Evolutionary conservation across 345 rosid species (phyloP).

Genomic region (Triadica sebifera): DNA sequence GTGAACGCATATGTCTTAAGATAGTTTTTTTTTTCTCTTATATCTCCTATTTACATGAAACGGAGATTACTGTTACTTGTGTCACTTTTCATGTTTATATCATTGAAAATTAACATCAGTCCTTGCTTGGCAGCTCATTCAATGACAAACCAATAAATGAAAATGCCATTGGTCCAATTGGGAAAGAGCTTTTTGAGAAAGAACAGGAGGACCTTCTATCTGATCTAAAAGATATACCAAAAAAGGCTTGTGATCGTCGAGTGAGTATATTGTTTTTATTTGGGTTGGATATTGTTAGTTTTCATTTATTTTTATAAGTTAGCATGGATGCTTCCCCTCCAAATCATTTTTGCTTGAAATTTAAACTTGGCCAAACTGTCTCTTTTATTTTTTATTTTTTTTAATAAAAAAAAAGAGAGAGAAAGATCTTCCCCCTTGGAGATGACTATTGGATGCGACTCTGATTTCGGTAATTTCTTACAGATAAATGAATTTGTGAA

Average conservation of each 20-base stretch:
- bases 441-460: neutral
- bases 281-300: neutral
- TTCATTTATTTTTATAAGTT: neutral
- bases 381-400: neutral
- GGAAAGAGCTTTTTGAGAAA: conserved; percentile 86
- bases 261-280: conserved; percentile 49
- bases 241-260: conserved; percentile 97
- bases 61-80: neutral
- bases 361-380: neutral
- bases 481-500: conserved; percentile 97
- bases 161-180: conserved; percentile 71
- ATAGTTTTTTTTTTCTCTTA: neutral
- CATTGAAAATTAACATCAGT: conserved; percentile 14
- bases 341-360: neutral
- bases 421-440: neutral
- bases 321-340: neutral
- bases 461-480: conserved; percentile 11
- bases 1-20: neutral
- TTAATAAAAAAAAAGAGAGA: too few relatives aligned
- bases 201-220: conserved; percentile 92
- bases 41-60: conserved; percentile 6
- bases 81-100: conserved; percentile 4
- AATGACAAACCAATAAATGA: conserved; percentile 89
- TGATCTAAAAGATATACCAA: conserved; percentile 88
- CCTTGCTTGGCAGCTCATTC: conserved; percentile 63